Evolutionary conservation across 495 filamentous ascomycete genomes (phyloP), one percentile per base, ranked within the genome.

Genomic region (Tuber melanosporum): DNA sequence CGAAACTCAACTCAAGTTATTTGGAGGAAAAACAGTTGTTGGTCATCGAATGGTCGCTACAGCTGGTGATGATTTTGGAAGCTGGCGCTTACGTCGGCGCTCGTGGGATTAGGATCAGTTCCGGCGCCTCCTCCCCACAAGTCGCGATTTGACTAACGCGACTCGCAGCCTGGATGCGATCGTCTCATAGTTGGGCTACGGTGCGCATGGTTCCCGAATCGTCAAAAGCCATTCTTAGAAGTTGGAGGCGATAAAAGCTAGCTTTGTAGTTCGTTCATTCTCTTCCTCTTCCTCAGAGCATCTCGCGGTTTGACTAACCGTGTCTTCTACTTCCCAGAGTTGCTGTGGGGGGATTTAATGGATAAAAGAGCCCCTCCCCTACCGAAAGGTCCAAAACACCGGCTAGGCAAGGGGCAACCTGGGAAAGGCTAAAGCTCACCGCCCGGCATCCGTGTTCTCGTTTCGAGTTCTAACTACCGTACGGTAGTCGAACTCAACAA

Each of bases 21-120:
- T 82, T 45, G 79, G 80, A 45, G 79, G 79, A 71, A 73, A 76
- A 26, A 79, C 79, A 20, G 79, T 82, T 82, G 45, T 76, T 81
- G 74, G 82, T 79, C 42, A 78, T 82, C 26, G 77, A 74, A 32
- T 82, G 79, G 80, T 32, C 81, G 47, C 57, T 81, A 43, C 80
- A 82, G 52, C 71, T 82, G 49, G 76, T 74, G 19, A 79, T 82
- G 76, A 76, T 76, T 12, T 39, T 78, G 41, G 76, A 79, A 70
- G 74, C 76, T 43, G 80, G 75, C 39, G 74, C 42, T 2, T 82
- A 73, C 8, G 66, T 79, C 15, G 79, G 80, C 17, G 78, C 76
- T 15, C 41, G 74, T 45, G 79, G 76, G 1, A 74, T 74, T 73
- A 79, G 78, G 71, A 79, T 32, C 70, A 41, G 52, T 32, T 62